Evolutionary conservation across 2,329 filamentous ascomycete species (phyloP), one percentile per base, ranked within the genome.

Genomic region (Monilinia vaccinii-corymbosi): DNA sequence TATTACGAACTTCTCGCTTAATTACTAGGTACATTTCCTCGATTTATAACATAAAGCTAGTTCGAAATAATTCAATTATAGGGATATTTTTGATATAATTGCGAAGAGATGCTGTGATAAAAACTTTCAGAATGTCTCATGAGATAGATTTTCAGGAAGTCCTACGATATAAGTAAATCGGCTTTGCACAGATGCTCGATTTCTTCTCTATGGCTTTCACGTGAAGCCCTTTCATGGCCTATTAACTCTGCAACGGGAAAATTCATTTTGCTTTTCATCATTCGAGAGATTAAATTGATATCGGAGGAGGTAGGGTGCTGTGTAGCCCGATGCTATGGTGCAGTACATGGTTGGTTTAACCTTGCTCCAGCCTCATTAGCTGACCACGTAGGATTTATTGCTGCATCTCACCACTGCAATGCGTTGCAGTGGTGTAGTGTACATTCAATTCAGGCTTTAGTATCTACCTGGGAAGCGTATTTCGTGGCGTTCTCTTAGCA

Each of bases 291-390:
- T 44, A 55, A 25, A 52, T 52, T 31, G 21, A 52, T 25, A 31
- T 14, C 28, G 4, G 23, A 34, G n/a, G n/a, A 7, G 50, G 25
- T 16, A 18, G 28, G 34, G 13, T 1, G 18, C 40, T 50, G 45
- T 57, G 55, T 28, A n/a, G 11, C 45, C n/a, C 10, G 18, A 8
- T 50, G 45, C 25, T 21, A 21, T 48, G 14, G 23, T 36, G 40
- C 38, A 36, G 13, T 28, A 28, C 3, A 21, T 52, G 36, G 25
- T 38, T 58, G 34, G 40, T 23, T 25, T 40, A 42, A 51, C 55
- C 34, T 51, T 51, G 9, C 55, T 58, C 34, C 45, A 40, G 45
- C 55, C 25, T 40, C 55, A 51, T 50, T 58, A 34, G 45, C 28
- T 51, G 28, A 16, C 34, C 55, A 31, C 18, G 45, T 21, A 50